Percentiles rank a stretch among this genome's conserved stretches.
Conservation (phyloP, 495 filamentous ascomycete species). For the Hypoxylon cercidicola region DNA sequence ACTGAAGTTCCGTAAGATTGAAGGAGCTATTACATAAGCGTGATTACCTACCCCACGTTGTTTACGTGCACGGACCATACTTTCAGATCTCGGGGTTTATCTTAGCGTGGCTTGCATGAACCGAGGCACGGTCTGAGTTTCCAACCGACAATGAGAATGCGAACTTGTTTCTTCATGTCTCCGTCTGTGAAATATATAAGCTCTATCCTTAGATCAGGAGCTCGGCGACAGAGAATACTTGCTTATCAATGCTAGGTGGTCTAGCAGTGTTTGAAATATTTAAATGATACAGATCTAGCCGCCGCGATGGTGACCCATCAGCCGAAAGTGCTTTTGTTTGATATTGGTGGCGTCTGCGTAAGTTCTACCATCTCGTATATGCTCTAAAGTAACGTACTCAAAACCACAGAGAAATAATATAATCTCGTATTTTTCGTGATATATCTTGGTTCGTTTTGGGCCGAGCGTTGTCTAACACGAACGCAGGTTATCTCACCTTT, state of each 20-base stretch:
- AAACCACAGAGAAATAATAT: background rate
- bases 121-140: no score
- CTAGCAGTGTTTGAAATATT: background rate
- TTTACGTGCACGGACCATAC: no score
- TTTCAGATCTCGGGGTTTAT: no score
- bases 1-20: no score
- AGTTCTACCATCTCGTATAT: constrained; percentile 53
- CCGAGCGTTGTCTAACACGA: constrained; percentile 27
- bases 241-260: no score
- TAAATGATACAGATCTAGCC: constrained; percentile 42
- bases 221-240: background rate
- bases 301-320: constrained; percentile 48
- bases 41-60: no score
- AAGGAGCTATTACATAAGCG: no score
- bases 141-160: no score
- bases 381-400: no score
- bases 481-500: constrained; percentile 89
- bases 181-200: background rate
- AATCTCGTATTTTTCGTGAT: background rate
- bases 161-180: background rate
- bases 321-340: constrained; percentile 88
- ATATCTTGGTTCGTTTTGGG: background rate
- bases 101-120: no score
- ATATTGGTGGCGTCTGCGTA: constrained; percentile 98
- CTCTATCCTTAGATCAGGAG: background rate